phyloP scores from a whole-genome alignment of 768 basidiomycete species.

The Mycena galericulata region DNA sequence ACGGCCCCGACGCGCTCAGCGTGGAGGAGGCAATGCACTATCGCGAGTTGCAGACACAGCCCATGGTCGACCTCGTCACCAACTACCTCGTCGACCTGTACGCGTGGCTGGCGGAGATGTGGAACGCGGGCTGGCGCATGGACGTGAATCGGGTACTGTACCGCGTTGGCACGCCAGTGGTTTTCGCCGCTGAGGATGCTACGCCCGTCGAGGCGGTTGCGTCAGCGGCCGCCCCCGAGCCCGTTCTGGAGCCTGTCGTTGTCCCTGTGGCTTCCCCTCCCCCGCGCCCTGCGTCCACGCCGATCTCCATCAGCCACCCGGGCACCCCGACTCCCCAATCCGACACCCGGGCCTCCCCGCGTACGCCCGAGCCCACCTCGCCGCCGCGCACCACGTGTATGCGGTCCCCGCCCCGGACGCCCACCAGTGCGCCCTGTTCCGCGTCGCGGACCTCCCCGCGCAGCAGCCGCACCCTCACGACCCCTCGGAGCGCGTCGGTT shows the following conservation, averaged over 20 bases:
- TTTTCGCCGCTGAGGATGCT: background rate
- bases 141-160: background rate
- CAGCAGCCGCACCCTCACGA: background rate
- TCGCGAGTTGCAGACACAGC: slow-evolving; percentile 14
- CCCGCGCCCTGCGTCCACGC: background rate
- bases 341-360: background rate
- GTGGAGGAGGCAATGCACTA: background rate
- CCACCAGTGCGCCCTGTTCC: background rate
- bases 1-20: background rate
- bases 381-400: background rate
- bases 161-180: background rate
- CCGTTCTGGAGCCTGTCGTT: no score
- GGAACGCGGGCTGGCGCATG: slow-evolving; percentile 17
- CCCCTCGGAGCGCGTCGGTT: background rate
- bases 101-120: slow-evolving; percentile 3
- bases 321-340: background rate
- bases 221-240: no score
- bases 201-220: background rate
- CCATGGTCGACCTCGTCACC: slow-evolving; percentile 2
- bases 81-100: background rate
- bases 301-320: background rate
- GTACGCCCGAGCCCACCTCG: background rate
- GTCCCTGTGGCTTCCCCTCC: no score
- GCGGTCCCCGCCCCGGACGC: background rate
- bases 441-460: background rate